Conservation (phyloP, 2,329 filamentous ascomycete species). For the Dendrostoma leiphaemia region DNA sequence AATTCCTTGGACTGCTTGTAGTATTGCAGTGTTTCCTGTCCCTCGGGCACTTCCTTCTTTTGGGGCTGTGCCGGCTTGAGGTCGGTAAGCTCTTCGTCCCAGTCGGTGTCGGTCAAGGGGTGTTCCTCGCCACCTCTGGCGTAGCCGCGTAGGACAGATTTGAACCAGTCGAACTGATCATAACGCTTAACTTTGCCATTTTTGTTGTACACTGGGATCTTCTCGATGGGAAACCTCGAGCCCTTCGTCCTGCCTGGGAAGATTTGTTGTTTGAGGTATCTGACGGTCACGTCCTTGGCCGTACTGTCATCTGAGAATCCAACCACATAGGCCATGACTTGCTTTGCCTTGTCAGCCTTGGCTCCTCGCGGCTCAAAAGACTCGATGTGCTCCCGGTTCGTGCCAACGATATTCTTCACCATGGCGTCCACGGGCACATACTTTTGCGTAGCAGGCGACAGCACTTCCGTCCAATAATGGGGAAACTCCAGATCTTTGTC, state of each 20-base stretch:
- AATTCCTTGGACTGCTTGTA: slow-evolving; percentile 86
- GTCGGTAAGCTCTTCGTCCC: slow-evolving; percentile 75
- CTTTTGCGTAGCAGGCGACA: slow-evolving; percentile 77
- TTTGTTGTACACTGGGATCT: slow-evolving; percentile 74
- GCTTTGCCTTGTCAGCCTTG: slow-evolving; percentile 81
- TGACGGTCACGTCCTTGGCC: slow-evolving; percentile 90
- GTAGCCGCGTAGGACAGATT: slow-evolving; percentile 74
- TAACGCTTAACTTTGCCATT: slow-evolving; percentile 75
- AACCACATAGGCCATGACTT: slow-evolving; percentile 86
- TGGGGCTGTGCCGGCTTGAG: slow-evolving; percentile 70
- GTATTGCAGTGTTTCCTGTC: slow-evolving; percentile 80
- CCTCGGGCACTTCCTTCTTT: slow-evolving; percentile 71
- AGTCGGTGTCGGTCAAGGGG: slow-evolving; percentile 69
- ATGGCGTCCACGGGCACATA: slow-evolving; percentile 78
- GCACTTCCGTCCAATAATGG: slow-evolving; percentile 89
- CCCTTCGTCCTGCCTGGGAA: slow-evolving; percentile 91
- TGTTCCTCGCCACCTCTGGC: slow-evolving; percentile 43
- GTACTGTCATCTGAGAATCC: slow-evolving; percentile 81
- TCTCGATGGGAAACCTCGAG: slow-evolving; percentile 73
- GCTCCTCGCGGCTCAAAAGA: slow-evolving; percentile 79
- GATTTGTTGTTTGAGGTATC: slow-evolving; percentile 79
- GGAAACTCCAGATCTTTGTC: slow-evolving; percentile 80
- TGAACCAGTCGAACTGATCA: slow-evolving; percentile 87
- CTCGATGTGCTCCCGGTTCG: slow-evolving; percentile 68
- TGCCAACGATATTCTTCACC: slow-evolving; percentile 66